Evolutionary conservation across 148 eudicot genomes (phyloP).

Genomic region (Cornus kousa): DNA sequence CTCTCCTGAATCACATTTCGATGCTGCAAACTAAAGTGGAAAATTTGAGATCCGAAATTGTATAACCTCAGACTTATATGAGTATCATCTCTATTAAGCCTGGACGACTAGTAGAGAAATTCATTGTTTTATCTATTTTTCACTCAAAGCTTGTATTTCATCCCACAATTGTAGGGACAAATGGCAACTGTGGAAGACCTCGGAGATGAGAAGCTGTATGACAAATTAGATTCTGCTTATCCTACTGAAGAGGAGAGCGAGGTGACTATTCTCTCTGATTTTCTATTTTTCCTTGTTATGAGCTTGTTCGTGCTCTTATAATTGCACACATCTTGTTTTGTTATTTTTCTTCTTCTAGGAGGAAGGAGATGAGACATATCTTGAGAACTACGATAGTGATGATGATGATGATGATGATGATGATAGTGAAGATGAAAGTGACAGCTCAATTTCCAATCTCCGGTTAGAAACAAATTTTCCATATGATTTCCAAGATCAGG

Average conservation of each 20-base stretch:
- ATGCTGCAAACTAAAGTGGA: slow-evolving; percentile 55
- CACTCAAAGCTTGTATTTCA: not conserved
- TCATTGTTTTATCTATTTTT: not conserved
- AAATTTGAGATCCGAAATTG: slow-evolving; percentile 76
- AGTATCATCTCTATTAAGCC: not conserved
- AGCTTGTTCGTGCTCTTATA: slow-evolving; percentile 1
- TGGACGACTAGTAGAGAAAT: not conserved
- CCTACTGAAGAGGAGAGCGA: slow-evolving; percentile 75
- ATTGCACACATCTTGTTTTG: not conserved
- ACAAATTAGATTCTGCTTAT: slow-evolving; percentile 70
- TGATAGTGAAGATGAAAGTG: slow-evolving; percentile 34
- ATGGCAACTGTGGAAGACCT: slow-evolving; percentile 42
- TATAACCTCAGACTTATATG: slow-evolving; percentile 28
- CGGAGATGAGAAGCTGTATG: slow-evolving; percentile 57
- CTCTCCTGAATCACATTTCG: slow-evolving; percentile 64
- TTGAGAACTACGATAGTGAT: slow-evolving; percentile 33
- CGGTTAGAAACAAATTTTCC: slow-evolving; percentile 34
- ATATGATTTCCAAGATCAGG: slow-evolving; percentile 26
- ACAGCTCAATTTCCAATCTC: slow-evolving; percentile 16
- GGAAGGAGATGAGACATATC: slow-evolving; percentile 55
- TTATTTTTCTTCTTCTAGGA: slow-evolving; percentile 31
- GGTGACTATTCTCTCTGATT: slow-evolving; percentile 35
- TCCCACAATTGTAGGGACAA: slow-evolving; percentile 49
- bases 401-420: slow-evolving; percentile 28
- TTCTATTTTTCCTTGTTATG: not conserved